These are phyloP conservation scores for Hypoxylon sp. DNA, from an alignment of 2,329 filamentous ascomycete genomes.

Conservation along the genomic window DNA sequence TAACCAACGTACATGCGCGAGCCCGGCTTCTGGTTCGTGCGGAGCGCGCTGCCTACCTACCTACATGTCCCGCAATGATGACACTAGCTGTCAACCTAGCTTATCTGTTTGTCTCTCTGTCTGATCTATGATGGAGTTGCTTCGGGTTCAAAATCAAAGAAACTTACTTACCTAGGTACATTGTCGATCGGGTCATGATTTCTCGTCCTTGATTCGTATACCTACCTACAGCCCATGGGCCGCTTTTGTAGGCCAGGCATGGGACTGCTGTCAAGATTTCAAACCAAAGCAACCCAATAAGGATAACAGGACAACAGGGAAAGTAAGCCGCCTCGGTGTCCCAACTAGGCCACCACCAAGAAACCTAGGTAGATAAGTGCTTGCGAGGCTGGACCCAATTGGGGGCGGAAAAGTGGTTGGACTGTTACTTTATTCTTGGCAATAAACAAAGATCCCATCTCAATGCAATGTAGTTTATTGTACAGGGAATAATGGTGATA, in stretches of 20 bases:
- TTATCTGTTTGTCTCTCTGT: not conserved
- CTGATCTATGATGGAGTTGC: not conserved
- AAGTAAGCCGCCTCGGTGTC: conserved; percentile 5
- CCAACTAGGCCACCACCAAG: not conserved
- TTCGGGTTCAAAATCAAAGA: not conserved
- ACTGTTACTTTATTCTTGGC: conserved; percentile 37
- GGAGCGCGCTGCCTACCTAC: conserved; percentile 1
- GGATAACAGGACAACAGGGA: not conserved
- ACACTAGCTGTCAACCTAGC: not conserved
- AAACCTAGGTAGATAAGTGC: not conserved
- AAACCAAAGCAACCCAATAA: conserved; percentile 20
- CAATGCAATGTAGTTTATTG: conserved; percentile 44
- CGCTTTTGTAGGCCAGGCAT: not conserved
- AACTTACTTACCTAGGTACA: not conserved
- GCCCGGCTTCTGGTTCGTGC: conserved; percentile 11
- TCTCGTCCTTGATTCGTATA: not conserved
- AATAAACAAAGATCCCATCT: conserved; percentile 21
- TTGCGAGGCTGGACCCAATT: not conserved
- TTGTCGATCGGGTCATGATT: conserved; percentile 16
- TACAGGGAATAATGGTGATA: conserved; percentile 45
- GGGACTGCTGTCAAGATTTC: too few species aligned
- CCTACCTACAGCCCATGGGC: not conserved
- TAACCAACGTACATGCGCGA: conserved; percentile 24
- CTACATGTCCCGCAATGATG: conserved; percentile 8
- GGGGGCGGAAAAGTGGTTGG: conserved; percentile 17